Percentiles rank a stretch among this genome's conserved stretches.
Evolutionary conservation across 306 rosid genomes (phyloP).

Genomic region (Cotoneaster glaucophyllus): DNA sequence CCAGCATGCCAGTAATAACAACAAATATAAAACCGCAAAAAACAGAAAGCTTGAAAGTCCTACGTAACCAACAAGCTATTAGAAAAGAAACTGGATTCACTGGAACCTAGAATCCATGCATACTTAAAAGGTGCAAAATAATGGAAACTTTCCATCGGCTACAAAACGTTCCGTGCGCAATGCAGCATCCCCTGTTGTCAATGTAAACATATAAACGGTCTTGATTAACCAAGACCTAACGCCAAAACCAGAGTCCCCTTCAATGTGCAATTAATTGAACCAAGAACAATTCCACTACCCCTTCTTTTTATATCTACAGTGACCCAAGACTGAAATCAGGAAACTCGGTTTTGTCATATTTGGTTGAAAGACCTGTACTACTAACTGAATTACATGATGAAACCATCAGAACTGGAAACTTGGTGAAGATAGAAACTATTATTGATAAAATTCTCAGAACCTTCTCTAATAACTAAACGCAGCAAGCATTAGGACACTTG

Average conservation of each 20-base stretch:
- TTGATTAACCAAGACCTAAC: not conserved
- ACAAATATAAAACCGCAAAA: not conserved
- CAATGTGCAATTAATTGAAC: not conserved
- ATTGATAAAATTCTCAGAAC: not conserved
- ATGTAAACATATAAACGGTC: not conserved
- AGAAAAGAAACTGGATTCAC: not conserved
- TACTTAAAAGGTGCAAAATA: not conserved
- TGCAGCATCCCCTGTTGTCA: not conserved
- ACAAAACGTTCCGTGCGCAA: not conserved
- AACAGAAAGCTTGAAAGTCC: not conserved
- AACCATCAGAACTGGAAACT: not conserved
- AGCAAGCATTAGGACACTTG: not conserved
- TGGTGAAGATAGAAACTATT: not conserved
- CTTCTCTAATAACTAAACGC: not conserved
- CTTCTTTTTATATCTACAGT: not conserved
- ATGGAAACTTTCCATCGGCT: not conserved
- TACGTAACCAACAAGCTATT: not conserved
- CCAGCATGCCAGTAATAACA: slow-evolving; percentile 10
- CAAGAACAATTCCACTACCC: not conserved
- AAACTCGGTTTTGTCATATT: not conserved
- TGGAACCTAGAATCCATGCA: not conserved
- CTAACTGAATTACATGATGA: no score
- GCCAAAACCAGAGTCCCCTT: not conserved
- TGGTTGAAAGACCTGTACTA: not conserved
- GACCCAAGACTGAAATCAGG: not conserved